Evolutionary conservation across 805 yeast genomes (phyloP), one percentile per base, ranked within the genome.

Genomic region (Schizosaccharomyces lindneri): DNA sequence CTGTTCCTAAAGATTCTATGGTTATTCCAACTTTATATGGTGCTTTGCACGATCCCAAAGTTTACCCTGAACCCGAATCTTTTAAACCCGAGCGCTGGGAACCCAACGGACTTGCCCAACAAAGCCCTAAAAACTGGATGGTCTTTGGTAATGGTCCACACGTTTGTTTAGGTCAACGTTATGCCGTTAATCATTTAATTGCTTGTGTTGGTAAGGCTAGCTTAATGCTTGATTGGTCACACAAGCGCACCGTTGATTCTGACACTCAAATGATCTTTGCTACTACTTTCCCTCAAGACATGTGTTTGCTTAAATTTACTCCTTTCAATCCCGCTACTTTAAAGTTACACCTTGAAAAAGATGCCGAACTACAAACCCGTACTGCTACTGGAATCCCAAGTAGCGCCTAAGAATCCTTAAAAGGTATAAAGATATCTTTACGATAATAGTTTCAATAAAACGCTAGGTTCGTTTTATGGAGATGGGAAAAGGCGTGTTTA

Each of bases 81-180:
- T 93, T 88, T 70, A 82, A 85, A 64, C 98, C 98, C 60, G 98
- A 93, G 70, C 84, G 98, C 76, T 93, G 97, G 97, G 77, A 70
- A 31, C 72, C 73, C 13, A 89, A 88, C 61, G 78, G 93, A 6
- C 74, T 80, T 60, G 79, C 78, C 68, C 80, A 80, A 74, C 83
- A 82, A 71, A 51, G 51, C 27, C 61, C 67, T 43, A 84, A 85
- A 72, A 89, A 89, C 76, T 93, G 96, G 95, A 79, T 93, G 65
- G 97, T 90, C 11, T 93, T 93, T 68, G 98, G 98, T 65, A 82
- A 95, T 59, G 98, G 98, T 62, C 90, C 97, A 13, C 98, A 93
- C 71, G 88, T 85, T 62, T 93, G 98, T 75, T 75, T 93, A 65
- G 98, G 98, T 66, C 94, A 88, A 76, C 85, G 82, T 64, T 93